These are phyloP conservation scores for Serendipita vermifera DNA, from an alignment of 768 basidiomycete genomes.

Conservation along the genomic window DNA sequence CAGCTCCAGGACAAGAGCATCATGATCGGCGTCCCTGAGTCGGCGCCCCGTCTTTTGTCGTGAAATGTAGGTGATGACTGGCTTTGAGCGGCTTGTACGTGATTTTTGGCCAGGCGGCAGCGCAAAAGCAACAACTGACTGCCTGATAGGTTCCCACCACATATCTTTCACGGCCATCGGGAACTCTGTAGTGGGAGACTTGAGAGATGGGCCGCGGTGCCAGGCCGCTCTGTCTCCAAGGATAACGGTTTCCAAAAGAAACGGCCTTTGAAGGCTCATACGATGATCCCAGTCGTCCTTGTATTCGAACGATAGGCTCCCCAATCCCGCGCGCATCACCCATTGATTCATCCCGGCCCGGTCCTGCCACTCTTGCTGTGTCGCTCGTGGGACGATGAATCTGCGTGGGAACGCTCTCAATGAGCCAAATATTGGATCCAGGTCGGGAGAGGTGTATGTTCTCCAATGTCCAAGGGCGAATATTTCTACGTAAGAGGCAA, in stretches of 20 bases:
- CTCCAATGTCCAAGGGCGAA: constrained; percentile 5
- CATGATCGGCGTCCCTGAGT: constrained; percentile 63
- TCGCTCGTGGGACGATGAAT: constrained; percentile 62
- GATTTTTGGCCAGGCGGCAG: constrained; percentile 32
- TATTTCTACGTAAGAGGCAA: neutral
- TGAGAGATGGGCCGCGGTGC: neutral
- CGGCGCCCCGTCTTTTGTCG: constrained; percentile 80
- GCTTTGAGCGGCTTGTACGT: constrained; percentile 19
- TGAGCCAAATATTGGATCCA: neutral
- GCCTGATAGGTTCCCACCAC: constrained; percentile 52
- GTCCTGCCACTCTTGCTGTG: constrained; percentile 75
- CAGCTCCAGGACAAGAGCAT: constrained; percentile 61
- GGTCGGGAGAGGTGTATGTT: neutral
- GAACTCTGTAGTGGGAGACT: constrained; percentile 44
- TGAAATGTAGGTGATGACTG: constrained; percentile 84
- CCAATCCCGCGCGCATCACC: constrained; percentile 68
- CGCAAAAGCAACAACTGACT: neutral
- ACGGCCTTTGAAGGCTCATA: constrained; percentile 48
- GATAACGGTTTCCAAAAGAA: constrained; percentile 75
- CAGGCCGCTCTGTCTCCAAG: constrained; percentile 70
- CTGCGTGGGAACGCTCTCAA: constrained; percentile 31
- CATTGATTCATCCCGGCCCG: constrained; percentile 85
- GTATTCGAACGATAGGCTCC: constrained; percentile 72
- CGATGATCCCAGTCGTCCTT: constrained; percentile 75
- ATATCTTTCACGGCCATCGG: constrained; percentile 55